Evolutionary conservation across 805 yeast genomes (phyloP), one percentile per base, ranked within the genome.

Genomic region (Metschnikowia picachoensis): DNA sequence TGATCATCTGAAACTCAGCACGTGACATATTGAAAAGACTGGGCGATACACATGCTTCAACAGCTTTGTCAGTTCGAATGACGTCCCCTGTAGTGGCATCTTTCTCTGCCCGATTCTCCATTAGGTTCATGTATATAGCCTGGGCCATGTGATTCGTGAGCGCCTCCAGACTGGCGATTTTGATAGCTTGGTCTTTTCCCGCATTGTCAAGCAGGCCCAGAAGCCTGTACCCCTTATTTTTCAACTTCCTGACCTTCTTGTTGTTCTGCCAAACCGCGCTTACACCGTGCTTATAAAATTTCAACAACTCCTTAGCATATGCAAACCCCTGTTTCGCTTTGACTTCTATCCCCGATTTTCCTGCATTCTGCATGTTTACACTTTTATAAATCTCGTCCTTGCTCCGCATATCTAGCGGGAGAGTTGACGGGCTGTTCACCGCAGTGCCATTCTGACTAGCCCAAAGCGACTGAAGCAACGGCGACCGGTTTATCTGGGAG

Each of bases 271-370:
- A 81, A 0, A 83, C 76, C 51, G 76, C 77, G 16, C 66, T 60
- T 2, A 84, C 68, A 1, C 92, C 91, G 2, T 66, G 60, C 49
- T 76, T 76, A 65, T 84, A 85, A 59, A 83, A 82, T 6, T 60
- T 60, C 35, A 82, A 54, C 36, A 80, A 52, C 2, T 65, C 51
- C 55, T 75, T 74, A 6, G 77, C 80, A 51, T 74, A 73, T 1
- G 71, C 64, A 17, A 63, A 57, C 55, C 69, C 69, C 52, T 78
- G 79, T 43, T 67, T 70, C 27, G 56, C 32, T 43, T 58, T 61
- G 36, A 68, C 48, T n/a, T 38, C 31, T 2, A 56, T 7, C 4
- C 51, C 51, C 16, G 47, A 37, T 8, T 48, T 50, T 13, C 53
- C 52, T 2, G 59, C 55, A 41, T 63, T 56, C 8, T 43, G 49